A percentile compares a stretch with the other conserved stretches of the same genome.
phyloP scores from a whole-genome alignment of 2,329 filamentous ascomycete species.

The Tolypocladium inflatum region DNA sequence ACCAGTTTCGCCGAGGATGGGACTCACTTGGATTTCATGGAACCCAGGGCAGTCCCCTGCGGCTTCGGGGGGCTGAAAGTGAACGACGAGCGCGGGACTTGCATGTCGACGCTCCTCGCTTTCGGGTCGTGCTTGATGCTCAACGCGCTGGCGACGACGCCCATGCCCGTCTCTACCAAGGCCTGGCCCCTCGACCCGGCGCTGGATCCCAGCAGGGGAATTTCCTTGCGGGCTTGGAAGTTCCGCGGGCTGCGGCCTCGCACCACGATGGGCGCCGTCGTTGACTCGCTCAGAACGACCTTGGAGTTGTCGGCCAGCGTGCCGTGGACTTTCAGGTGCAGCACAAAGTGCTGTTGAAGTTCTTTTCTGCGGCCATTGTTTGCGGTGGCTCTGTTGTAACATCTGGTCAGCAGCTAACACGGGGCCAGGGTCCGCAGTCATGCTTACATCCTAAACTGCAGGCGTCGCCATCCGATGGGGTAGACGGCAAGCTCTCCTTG shows the following conservation, averaged over 20 bases:
- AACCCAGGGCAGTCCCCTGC: conserved; percentile 39
- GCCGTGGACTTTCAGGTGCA: conserved; percentile 77
- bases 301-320: conserved; percentile 78
- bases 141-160: conserved; percentile 49
- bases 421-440: background rate
- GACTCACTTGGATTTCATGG: conserved; percentile 50
- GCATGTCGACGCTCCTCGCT: conserved; percentile 39
- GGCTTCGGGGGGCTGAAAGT: conserved; percentile 50
- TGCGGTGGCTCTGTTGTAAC: conserved; percentile 63
- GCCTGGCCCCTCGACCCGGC: conserved; percentile 71
- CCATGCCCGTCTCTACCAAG: conserved; percentile 52
- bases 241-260: conserved; percentile 88
- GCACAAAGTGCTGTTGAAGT: conserved; percentile 89
- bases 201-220: conserved; percentile 71
- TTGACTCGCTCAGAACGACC: conserved; percentile 71
- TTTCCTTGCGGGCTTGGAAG: conserved; percentile 89
- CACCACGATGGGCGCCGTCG: conserved; percentile 86
- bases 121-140: conserved; percentile 46
- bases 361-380: conserved; percentile 95
- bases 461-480: conserved; percentile 84
- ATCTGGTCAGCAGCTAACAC: background rate
- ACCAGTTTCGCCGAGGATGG: too few species aligned
- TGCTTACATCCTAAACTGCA: conserved; percentile 76
- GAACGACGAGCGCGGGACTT: conserved; percentile 46
- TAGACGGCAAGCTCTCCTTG: conserved; percentile 84